Evolutionary conservation across 441 rosid species (phyloP).

Genomic region (Pelargonium exstipulatum): DNA sequence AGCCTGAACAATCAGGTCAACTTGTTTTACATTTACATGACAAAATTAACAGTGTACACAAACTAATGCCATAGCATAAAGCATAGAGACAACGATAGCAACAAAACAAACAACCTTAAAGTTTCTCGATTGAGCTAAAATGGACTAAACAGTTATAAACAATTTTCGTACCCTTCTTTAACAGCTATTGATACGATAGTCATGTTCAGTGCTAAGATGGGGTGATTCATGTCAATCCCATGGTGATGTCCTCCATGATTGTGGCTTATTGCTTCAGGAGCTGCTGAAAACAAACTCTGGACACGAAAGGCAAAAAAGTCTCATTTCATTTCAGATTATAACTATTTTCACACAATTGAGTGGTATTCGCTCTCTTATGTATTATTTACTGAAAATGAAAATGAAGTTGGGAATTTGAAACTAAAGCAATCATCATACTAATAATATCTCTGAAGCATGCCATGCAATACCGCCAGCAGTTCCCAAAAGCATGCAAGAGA

Average conservation of each 20-base stretch:
- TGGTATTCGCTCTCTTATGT: too few relatives aligned
- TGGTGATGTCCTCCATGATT: slow-evolving; percentile 44
- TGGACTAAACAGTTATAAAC: neutral
- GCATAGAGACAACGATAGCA: neutral
- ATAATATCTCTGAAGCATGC: slow-evolving; percentile 70
- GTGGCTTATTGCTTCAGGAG: slow-evolving; percentile 45
- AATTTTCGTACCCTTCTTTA: slow-evolving; percentile 69
- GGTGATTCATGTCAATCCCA: slow-evolving; percentile 60
- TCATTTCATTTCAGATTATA: slow-evolving; percentile 15
- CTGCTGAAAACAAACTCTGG: slow-evolving; percentile 49
- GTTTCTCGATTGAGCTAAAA: neutral
- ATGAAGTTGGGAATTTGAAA: neutral
- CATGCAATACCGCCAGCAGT: slow-evolving; percentile 86
- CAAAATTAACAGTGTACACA: neutral
- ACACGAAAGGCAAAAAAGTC: slow-evolving; percentile 15
- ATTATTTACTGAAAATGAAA: too few relatives aligned
- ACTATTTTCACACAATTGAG: neutral
- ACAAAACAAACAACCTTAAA: neutral
- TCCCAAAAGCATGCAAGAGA: slow-evolving; percentile 85
- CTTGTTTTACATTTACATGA: neutral
- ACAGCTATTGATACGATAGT: slow-evolving; percentile 67
- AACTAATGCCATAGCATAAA: neutral
- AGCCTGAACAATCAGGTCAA: neutral
- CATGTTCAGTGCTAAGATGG: slow-evolving; percentile 68
- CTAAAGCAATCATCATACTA: slow-evolving; percentile 33